Base-by-base conservation (phyloP, 352 stramenopile genomes). In the Phytophthora sp. region DNA sequence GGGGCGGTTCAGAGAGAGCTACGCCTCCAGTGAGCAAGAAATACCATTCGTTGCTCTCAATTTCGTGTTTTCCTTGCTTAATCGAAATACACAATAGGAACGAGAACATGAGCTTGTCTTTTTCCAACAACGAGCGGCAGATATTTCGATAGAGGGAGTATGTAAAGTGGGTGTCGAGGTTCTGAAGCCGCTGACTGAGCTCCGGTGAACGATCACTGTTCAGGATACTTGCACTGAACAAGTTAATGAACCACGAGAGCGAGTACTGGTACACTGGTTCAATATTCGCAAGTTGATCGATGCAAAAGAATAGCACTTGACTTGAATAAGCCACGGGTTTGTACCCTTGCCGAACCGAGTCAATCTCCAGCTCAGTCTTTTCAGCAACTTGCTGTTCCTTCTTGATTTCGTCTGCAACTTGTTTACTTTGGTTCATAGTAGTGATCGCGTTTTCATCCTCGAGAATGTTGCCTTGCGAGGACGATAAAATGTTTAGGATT, bases 241-340 rank as follows among this genome's bases (percentile, higher is more conserved):
- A 65, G 44, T 94, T 91, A 62, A 97, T 95, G 64, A 97, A 98
- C 93, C 93, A 98, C 7, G 85, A 91, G 9, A 98, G 73, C 24
- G 87, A 96, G 64, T 98, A 98, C 66, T 97, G 91, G 70, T 98
- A 98, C 36, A 97, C 90, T 1, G 93, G 92, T 61, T 98, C 90
- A 60, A 98, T 97, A 75, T 98, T 97, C 35, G 90, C 89, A 38
- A 98, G 88, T 60, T 97, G 88, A 26, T 96, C 87, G 65, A 98
- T 98, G 66, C 90, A 98, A 68, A 98, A 98, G 76, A 97, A 98
- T n/a, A 98, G 64, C 35, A 97, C 91, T 66, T 97, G 90, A 27
- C 88, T 95, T 31, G 84, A 91, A 64, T 97, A 97, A 9, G 84
- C 85, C 3, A 98, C 90, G 0, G 91, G 89, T 35, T 90, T 89